Evolutionary conservation across 768 basidiomycete genomes (phyloP), one percentile per base, ranked within the genome.

Genomic region (Mycena metata): DNA sequence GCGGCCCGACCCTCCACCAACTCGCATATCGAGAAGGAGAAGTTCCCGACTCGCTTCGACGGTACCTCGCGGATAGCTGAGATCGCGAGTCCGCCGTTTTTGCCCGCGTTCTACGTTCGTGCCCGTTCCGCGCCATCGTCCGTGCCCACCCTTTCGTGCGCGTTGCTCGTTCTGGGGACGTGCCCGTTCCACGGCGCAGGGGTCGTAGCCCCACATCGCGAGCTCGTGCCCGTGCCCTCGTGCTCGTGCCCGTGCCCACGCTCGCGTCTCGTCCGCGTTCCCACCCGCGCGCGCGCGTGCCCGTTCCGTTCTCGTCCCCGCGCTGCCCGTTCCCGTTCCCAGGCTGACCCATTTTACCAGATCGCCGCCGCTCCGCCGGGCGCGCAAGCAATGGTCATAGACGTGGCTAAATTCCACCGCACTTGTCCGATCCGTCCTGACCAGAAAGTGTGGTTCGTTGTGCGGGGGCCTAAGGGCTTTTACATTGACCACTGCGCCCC

Each of bases 381-480:
- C 13, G 10, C 63, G 0, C 33, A 64, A 36, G 62, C 58, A 0
- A 69, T 69, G 68, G 42, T 51, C 9, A 39, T 64, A 2, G 67
- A 83, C 68, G 79, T 82, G 33, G 72, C 70, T 6, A 79, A 78
- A 50, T 81, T 80, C 42, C 81, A 82, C 64, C 64, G 79, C 0
- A 82, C 79, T 0, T 77, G 77, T 26, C 79, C 81, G 0, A 75
- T 80, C 2, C 56, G 62, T 2, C 79, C 81, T 0, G 64, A 71
- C 0, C 78, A 82, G 67, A 84, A 83, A 46, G 50, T 55, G 0
- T 81, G 77, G 76, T 70, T 83, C 3, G 78, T 81, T 0, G 49
- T 80, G 7, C 72, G 76, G 47, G 78, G 74, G 3, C 58, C 12
- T 0, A 30, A 63, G 0, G 73, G 74, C 0, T 79, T 79, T 42